These are phyloP conservation scores for Termitomyces sp. DNA, from an alignment of 768 basidiomycete genomes.

Conservation along the genomic window DNA sequence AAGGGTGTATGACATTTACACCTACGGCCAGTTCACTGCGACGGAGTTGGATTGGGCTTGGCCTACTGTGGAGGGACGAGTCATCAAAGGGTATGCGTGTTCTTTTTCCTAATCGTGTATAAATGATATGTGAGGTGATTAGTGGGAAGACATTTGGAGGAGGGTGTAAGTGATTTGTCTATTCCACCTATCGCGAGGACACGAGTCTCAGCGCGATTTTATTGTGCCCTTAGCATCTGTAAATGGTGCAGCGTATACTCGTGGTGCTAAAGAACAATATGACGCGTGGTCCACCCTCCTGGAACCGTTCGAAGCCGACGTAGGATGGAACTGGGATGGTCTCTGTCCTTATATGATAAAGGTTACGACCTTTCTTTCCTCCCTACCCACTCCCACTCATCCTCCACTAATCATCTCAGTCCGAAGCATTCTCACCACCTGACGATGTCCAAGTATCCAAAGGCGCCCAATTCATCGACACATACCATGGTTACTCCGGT, in stretches of 20 bases:
- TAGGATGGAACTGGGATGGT: slow-evolving; percentile 45
- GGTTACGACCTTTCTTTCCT: slow-evolving; percentile 15
- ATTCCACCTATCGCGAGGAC: background rate
- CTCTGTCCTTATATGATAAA: slow-evolving; percentile 43
- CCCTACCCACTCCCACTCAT: background rate
- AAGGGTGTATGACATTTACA: slow-evolving; percentile 40
- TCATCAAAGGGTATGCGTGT: slow-evolving; percentile 29
- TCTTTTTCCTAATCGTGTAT: background rate
- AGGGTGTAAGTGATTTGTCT: slow-evolving; percentile 22
- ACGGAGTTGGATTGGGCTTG: slow-evolving; percentile 41
- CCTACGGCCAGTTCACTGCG: slow-evolving; percentile 35
- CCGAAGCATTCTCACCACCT: slow-evolving; percentile 43
- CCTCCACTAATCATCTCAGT: slow-evolving; percentile 18
- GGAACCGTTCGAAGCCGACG: slow-evolving; percentile 31
- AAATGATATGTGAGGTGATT: background rate
- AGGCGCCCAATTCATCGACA: slow-evolving; percentile 38
- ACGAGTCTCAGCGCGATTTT: background rate
- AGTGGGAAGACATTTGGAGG: slow-evolving; percentile 46
- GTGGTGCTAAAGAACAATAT: slow-evolving; percentile 39
- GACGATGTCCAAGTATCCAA: slow-evolving; percentile 38
- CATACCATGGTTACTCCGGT: slow-evolving; percentile 47
- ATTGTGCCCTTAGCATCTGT: slow-evolving; percentile 30
- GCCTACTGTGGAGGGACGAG: slow-evolving; percentile 34
- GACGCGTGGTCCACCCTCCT: slow-evolving; percentile 36
- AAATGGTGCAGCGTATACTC: slow-evolving; percentile 42